A percentile compares a stretch with the other conserved stretches of the same genome.
Evolutionary conservation across 306 rosid species (phyloP).

Genomic region (Spatholobus suberectus): DNA sequence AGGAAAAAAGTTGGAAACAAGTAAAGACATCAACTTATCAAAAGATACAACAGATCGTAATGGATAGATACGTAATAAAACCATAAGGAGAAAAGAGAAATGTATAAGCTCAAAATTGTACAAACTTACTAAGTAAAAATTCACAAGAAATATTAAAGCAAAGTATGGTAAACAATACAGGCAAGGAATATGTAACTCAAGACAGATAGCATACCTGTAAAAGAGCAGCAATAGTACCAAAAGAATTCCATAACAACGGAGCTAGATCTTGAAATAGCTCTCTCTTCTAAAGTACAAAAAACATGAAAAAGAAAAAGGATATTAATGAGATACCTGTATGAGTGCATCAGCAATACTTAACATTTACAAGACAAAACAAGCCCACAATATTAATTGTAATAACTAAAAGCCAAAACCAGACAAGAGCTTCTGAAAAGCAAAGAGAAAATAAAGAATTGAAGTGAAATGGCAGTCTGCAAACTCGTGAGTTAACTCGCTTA

Average conservation of each 20-base stretch:
- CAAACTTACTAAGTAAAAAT: not conserved
- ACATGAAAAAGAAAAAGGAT: not conserved
- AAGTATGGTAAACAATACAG: slow-evolving; percentile 22
- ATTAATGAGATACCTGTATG: slow-evolving; percentile 39
- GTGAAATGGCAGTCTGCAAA: not conserved
- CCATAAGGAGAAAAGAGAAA: not conserved
- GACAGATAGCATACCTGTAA: slow-evolving; percentile 59
- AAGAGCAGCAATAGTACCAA: slow-evolving; percentile 94
- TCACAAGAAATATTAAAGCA: slow-evolving; percentile 9
- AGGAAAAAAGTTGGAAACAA: slow-evolving; percentile 8
- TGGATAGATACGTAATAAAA: slow-evolving; percentile 15
- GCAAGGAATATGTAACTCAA: slow-evolving; percentile 30
- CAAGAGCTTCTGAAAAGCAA: not conserved
- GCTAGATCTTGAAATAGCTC: slow-evolving; percentile 97
- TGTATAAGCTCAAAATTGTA: slow-evolving; percentile 3
- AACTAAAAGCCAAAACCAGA: not conserved
- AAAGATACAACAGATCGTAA: slow-evolving; percentile 20
- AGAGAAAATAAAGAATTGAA: not conserved
- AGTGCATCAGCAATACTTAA: slow-evolving; percentile 51
- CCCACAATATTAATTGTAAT: slow-evolving; percentile 43
- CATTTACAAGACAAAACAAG: slow-evolving; percentile 41
- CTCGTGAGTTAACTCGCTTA: not conserved
- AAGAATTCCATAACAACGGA: slow-evolving; percentile 94
- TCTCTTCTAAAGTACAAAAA: slow-evolving; percentile 70
- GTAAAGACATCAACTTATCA: not conserved